A percentile compares a stretch with the other conserved stretches of the same genome.
phyloP scores from a whole-genome alignment of 495 filamentous ascomycete species.

The Aspergillus hancockii region DNA sequence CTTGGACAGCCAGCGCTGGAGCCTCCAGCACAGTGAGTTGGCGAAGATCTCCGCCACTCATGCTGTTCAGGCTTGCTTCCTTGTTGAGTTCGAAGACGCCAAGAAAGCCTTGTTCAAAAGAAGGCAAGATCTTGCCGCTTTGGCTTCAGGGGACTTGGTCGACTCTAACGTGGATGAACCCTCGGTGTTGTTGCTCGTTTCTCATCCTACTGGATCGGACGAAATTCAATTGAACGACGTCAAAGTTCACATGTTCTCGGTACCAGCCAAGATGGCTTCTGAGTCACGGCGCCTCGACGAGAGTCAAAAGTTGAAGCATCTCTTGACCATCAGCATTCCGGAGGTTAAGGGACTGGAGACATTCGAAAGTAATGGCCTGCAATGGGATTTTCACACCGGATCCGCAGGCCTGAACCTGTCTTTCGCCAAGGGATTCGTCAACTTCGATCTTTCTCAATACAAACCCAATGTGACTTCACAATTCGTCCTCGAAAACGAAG shows the following conservation, averaged over 20 bases:
- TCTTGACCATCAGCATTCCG: slow-evolving; percentile 41
- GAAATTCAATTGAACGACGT: slow-evolving; percentile 36
- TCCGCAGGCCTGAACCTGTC: slow-evolving; percentile 47
- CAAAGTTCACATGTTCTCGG: slow-evolving; percentile 45
- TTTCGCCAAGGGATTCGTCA: slow-evolving; percentile 45
- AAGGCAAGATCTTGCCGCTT: slow-evolving; percentile 42
- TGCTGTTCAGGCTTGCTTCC: slow-evolving; percentile 40
- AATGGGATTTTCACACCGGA: slow-evolving; percentile 48
- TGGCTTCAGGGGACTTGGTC: slow-evolving; percentile 37
- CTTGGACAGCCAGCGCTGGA: slow-evolving; percentile 44
- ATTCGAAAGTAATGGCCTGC: slow-evolving; percentile 27
- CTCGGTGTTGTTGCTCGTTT: slow-evolving; percentile 43
- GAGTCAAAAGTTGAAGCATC: slow-evolving; percentile 40
- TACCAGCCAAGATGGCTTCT: slow-evolving; percentile 29
- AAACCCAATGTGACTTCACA: slow-evolving; percentile 41
- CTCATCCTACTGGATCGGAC: slow-evolving; percentile 34
- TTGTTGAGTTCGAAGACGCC: slow-evolving; percentile 49
- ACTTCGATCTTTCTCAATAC: slow-evolving; percentile 49
- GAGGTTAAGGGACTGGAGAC: slow-evolving; percentile 27
- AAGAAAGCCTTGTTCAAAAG: slow-evolving; percentile 45
- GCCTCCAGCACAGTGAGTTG: slow-evolving; percentile 41
- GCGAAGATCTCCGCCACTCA: slow-evolving; percentile 33
- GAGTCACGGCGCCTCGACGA: slow-evolving; percentile 26
- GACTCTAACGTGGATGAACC: slow-evolving; percentile 32
- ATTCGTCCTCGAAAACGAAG: slow-evolving; percentile 40